phyloP scores from a whole-genome alignment of 768 basidiomycete genomes.

The Omphalotus guepiniiformis region DNA sequence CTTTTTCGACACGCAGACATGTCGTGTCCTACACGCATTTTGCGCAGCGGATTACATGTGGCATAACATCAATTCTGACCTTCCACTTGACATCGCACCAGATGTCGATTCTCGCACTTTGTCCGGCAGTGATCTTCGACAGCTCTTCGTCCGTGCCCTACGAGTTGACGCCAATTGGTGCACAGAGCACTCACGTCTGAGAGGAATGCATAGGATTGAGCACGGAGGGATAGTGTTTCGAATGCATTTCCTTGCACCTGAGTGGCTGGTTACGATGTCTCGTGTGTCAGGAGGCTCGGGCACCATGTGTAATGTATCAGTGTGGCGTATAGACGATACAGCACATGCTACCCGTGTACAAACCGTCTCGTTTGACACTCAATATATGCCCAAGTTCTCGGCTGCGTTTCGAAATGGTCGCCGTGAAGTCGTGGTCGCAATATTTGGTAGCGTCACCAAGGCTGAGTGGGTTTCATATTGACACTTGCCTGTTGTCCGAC shows the following conservation, averaged over 20 bases:
- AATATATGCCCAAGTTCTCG: constrained; percentile 9
- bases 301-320: constrained; percentile 11
- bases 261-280: constrained; percentile 44
- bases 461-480: constrained; percentile 17
- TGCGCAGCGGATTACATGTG: constrained; percentile 50
- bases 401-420: constrained; percentile 12
- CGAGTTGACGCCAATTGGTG: constrained; percentile 51
- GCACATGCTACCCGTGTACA: constrained; percentile 11
- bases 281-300: constrained; percentile 15
- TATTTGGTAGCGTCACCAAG: constrained; percentile 13
- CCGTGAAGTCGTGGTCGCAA: constrained; percentile 17
- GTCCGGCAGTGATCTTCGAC: constrained; percentile 36
- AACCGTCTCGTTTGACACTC: constrained; percentile 9
- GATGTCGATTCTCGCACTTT: constrained; percentile 29
- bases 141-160: constrained; percentile 37
- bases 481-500: too few species aligned
- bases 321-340: constrained; percentile 16
- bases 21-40: constrained; percentile 55
- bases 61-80: constrained; percentile 38
- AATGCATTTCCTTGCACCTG: constrained; percentile 42
- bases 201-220: constrained; percentile 31
- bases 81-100: constrained; percentile 42
- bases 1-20: constrained; percentile 37
- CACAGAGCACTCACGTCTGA: constrained; percentile 29
- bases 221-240: constrained; percentile 36